Evolutionary conservation across 2,329 filamentous ascomycete genomes (phyloP), one percentile per base, ranked within the genome.

Genomic region (Ceratocystis ficicola): DNA sequence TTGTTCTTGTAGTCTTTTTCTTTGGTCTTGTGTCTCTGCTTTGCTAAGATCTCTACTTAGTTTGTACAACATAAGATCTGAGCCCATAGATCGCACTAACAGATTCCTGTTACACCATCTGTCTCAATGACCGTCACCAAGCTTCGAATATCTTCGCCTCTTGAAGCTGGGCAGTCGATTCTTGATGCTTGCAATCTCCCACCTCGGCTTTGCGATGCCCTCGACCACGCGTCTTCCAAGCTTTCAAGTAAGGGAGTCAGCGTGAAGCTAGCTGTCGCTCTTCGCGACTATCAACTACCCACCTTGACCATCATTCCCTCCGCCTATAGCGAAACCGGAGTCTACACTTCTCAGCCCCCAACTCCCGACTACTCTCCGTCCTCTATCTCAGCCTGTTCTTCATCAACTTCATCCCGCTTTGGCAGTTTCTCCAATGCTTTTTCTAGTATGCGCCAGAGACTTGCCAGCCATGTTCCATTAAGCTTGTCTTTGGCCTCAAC

Each of bases 101-200:
- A 41, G 46, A 61, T 52, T 60, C 65, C 59, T 63, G 57, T 66
- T 41, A 50, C n/a, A 60, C 44, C 44, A 15, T 69, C 71, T 36
- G 7, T 50, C 44, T 41, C 30, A 44, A 80, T 81, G 77, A 71
- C 77, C 48, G 76, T 81, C 71, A 65, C 59, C 17, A 86, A 84
- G 74, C 75, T 78, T 65, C 77, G 75, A 66, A 86, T 86, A 70
- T 86, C 84, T 1, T 80, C 82, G 62, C 84, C 84, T 15, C 78
- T 87, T 66, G 84, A 86, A 76, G 83, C 84, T 32, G 83, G 83
- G 20, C 75, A 76, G 52, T 86, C 83, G 22, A 76, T 86, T 65
- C 79, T 85, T 67, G 81, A 85, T 70, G 76, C 77, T 44, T 78
- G 83, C 69, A 79, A 80, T 67, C 77, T 86, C n/a, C 83, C 84